Base-by-base conservation (phyloP, 2,329 filamentous ascomycete genomes). In the Pseudocercospora macadamiae region DNA sequence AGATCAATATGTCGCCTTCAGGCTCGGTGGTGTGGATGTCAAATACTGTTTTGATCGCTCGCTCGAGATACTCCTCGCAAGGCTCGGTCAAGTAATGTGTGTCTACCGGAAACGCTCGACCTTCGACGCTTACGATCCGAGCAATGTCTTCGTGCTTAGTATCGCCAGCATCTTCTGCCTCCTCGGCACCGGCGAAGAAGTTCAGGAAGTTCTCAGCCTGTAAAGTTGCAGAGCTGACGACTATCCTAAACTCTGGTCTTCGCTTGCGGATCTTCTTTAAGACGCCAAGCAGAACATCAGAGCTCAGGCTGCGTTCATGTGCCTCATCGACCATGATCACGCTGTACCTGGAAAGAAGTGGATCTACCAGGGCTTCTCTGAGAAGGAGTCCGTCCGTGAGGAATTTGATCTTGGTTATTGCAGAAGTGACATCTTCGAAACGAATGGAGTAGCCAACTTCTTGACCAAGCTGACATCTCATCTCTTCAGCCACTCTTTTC, bases 281-380 rank as follows among this genome's bases (percentile, higher is more conserved):
- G 12, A 97, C 79, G 0, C 95, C 93, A 3, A 99, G 83, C 6
- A 97, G 80, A 10, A 99, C 85, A 71, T 99, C 95, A 0, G 93
- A 96, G 73, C 91, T 96, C 59, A 97, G 83, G 49, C 92, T 96
- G 54, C 95, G 83, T 75, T 97, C 93, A 72, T 99, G 95, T 5
- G 93, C 95, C 76, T 97, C 93, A 71, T 99, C 95, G 6, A 99
- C 89, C 91, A 99, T 97, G 68, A 99, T 91, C 44, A 96, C 89
- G 0, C 92, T 96, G 73, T 99, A 99, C 9, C 91, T 85, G 18
- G 90, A 95, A 32, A 99, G 77, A 3, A 97, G 77, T 10, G 95
- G 95, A 74, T 99, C 95, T 3, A 97, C 90, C 3, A 99, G 82
- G 25, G 93, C 95, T 76, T 99, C 95, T 68, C 93, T 83, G 54